Conservation (phyloP, 441 rosid genomes). For the Jatropha multifida region DNA sequence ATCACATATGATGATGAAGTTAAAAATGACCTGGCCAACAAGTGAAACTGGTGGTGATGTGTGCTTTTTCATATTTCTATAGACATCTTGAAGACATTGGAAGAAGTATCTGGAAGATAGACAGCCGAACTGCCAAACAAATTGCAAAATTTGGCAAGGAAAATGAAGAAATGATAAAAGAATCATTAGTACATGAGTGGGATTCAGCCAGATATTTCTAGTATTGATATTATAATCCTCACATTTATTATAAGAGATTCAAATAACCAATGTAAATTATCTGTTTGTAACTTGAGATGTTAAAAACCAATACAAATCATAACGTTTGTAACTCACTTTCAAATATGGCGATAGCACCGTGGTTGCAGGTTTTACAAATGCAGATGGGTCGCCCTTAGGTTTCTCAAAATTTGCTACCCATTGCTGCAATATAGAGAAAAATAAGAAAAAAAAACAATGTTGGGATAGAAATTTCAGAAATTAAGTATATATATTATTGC, state of each 20-base stretch:
- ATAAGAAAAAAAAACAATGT: background rate
- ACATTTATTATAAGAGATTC: constrained; percentile 4
- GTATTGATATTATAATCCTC: background rate
- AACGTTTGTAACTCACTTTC: constrained; percentile 58
- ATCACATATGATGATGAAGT: constrained; percentile 9
- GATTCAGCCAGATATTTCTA: constrained; percentile 9
- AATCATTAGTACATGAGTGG: background rate
- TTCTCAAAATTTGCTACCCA: constrained; percentile 98
- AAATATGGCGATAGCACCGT: constrained; percentile 92
- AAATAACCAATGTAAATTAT: background rate
- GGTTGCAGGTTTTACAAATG: constrained; percentile 78
- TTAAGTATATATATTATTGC: background rate
- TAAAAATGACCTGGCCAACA: constrained; percentile 71
- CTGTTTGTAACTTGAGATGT: background rate
- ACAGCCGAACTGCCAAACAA: constrained; percentile 84
- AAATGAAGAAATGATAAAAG: background rate
- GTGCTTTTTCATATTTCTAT: constrained; percentile 61
- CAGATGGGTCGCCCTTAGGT: constrained; percentile 96
- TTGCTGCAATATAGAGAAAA: constrained; percentile 41
- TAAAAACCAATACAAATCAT: background rate
- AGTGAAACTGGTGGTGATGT: constrained; percentile 95
- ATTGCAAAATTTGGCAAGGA: constrained; percentile 15
- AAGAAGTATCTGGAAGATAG: constrained; percentile 95
- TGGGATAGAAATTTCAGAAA: no score
- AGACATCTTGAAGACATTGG: constrained; percentile 69